These are phyloP conservation scores for Monosporozyma aerobia DNA, from an alignment of 805 yeast genomes.

Conservation along the genomic window DNA sequence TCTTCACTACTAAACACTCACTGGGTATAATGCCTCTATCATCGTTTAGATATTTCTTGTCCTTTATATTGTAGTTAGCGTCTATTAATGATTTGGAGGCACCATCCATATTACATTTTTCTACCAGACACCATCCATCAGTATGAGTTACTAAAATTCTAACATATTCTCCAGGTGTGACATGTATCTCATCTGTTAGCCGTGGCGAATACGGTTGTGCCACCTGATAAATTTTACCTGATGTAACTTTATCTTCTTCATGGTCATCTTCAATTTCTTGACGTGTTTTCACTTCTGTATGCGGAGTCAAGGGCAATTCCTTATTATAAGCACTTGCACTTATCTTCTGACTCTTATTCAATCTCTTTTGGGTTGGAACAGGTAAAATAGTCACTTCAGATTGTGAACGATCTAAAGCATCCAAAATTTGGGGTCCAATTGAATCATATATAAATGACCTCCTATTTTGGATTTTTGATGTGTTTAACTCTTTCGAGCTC, in stretches of 20 bases:
- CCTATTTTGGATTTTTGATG: not conserved
- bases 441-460: conserved; percentile 12
- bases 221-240: conserved; percentile 12
- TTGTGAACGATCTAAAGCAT: not conserved
- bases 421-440: conserved; percentile 6
- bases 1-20: conserved; percentile 23
- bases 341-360: not conserved
- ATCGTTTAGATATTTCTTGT: conserved; percentile 27
- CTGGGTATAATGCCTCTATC: conserved; percentile 36
- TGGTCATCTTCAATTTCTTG: not conserved
- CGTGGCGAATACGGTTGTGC: conserved; percentile 22
- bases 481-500: not conserved
- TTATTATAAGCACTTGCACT: not conserved
- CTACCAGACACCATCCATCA: conserved; percentile 39
- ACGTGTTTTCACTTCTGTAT: not conserved
- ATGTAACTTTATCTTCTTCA: not conserved
- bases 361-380: not conserved
- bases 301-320: conserved; percentile 2
- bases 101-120: conserved; percentile 27
- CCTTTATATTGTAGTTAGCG: not conserved
- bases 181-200: conserved; percentile 31
- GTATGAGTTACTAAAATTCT: conserved; percentile 33
- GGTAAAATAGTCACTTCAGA: not conserved
- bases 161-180: conserved; percentile 27
- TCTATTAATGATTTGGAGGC: conserved; percentile 1